These are phyloP conservation scores for Biancaea sappan DNA, from an alignment of 306 rosid species.

Conservation along the genomic window DNA sequence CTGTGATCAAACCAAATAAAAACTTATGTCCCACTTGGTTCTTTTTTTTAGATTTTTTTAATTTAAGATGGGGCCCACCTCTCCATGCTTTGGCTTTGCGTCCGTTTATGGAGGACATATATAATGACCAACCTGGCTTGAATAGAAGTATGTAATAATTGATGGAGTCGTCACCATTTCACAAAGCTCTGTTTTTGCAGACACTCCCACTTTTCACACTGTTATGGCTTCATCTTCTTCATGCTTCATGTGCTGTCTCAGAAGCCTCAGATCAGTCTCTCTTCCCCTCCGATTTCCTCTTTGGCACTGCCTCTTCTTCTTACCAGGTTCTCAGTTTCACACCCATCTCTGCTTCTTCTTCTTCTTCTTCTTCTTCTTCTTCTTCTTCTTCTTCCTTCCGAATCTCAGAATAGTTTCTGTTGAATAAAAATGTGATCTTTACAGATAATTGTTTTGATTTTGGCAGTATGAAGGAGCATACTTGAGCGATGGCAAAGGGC, in stretches of 20 bases:
- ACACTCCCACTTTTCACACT: too few species aligned
- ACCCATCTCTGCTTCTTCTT: not conserved
- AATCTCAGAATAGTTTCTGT: too few species aligned
- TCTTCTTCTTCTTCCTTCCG: not conserved
- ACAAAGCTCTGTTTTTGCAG: not conserved
- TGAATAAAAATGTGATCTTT: too few species aligned
- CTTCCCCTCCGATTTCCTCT: constrained; percentile 30
- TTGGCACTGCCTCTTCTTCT: constrained; percentile 38
- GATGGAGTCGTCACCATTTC: not conserved
- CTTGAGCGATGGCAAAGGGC: constrained; percentile 65
- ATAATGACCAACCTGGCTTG: too few species aligned
- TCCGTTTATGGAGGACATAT: too few species aligned
- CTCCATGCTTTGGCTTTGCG: too few species aligned
- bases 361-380: not conserved
- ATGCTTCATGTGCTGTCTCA: constrained; percentile 16
- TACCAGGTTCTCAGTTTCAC: constrained; percentile 32
- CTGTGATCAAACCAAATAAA: too few species aligned
- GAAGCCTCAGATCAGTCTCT: not conserved
- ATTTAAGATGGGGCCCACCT: too few species aligned
- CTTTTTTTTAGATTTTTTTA: too few species aligned
- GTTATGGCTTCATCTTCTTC: not conserved
- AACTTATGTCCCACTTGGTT: too few species aligned
- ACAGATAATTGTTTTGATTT: not conserved
- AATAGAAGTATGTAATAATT: not conserved
- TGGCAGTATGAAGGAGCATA: constrained; percentile 68